Base-by-base conservation (phyloP, 75 land plant species). In the Cryptomeria japonica region DNA sequence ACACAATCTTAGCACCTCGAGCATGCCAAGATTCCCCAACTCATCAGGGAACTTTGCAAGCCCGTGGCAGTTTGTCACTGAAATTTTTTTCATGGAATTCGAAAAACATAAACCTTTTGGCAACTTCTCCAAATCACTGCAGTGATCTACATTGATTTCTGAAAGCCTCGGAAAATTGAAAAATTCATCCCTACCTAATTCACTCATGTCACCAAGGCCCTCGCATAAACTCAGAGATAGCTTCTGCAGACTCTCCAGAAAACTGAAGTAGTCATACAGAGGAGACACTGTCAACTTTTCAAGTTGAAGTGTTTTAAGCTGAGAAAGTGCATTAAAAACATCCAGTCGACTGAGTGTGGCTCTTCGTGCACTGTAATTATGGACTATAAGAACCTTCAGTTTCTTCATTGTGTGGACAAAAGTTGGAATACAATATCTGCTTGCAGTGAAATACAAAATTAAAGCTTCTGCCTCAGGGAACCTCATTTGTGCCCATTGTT, bases 81-180 rank as follows among this genome's bases (percentile, higher is more conserved):
- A 41, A 2, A 41, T 41, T 1, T 10, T 47, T 47, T 47, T 11
- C 51, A 47, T 47, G 51, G 12, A 47, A 3, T 22, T 85, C 37
- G 93, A 37, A 32, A 42, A 39, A 75, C 88, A 89, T 19, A 94
- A 82, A 78, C 90, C 87, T 0, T 85, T 22, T 38, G 94, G 96
- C 9, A 94, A 89, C 84, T 90, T 53, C 2, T 39, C 32, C 15
- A 93, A 80, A 75, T 93, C 88, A 3, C 91, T 85, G 68, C 93
- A 95, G 46, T 95, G 91, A 85, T 93, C 93, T 18, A 95, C 83
- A 47, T 86, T 88, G 86, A 95, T 90, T 47, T 93, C 92, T 3
- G 87, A 70, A 46, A 94, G 92, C 19, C 53, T 22, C 13, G 94
- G 94, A 64, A 94, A 91, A 3, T 87, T 85, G n/a, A 80, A 47